Evolutionary conservation across 257 asterid genomes (phyloP).

Genomic region (Rehmannia glutinosa): DNA sequence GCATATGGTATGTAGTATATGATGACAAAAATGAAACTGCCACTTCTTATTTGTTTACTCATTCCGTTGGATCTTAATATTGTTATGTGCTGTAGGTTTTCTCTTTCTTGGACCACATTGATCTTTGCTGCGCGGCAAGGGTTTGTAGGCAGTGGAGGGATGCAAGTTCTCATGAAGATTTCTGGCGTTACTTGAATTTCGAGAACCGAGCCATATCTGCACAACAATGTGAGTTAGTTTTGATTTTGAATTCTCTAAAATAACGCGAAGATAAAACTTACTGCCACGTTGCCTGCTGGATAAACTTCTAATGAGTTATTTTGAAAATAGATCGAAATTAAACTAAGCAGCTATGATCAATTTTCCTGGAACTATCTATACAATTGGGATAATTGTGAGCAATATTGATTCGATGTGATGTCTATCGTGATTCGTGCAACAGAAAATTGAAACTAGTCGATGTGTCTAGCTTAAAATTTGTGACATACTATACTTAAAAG

Average conservation of each 20-base stretch:
- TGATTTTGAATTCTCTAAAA: neutral
- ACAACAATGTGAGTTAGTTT: constrained; percentile 58
- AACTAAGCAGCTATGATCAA: neutral
- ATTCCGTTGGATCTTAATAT: neutral
- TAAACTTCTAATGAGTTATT: constrained; percentile 4
- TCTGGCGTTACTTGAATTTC: constrained; percentile 76
- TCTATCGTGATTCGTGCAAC: neutral
- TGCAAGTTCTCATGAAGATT: constrained; percentile 78
- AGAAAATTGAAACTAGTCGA: neutral
- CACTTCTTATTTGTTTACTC: neutral
- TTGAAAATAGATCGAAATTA: neutral
- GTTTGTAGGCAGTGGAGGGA: constrained; percentile 88
- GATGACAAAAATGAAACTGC: neutral
- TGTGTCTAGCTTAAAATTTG: neutral
- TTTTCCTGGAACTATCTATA: neutral
- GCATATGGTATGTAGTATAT: constrained; percentile 53
- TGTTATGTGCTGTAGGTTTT: constrained; percentile 47
- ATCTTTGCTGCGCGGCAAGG: constrained; percentile 70
- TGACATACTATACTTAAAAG: neutral
- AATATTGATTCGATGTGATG: neutral
- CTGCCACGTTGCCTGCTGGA: neutral
- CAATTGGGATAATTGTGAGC: neutral
- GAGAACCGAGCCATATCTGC: constrained; percentile 51
- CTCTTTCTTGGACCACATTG: constrained; percentile 70
- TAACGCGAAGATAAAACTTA: neutral